Conservation (phyloP, 2,329 filamentous ascomycete species). For the Ophiostoma sp. region DNA sequence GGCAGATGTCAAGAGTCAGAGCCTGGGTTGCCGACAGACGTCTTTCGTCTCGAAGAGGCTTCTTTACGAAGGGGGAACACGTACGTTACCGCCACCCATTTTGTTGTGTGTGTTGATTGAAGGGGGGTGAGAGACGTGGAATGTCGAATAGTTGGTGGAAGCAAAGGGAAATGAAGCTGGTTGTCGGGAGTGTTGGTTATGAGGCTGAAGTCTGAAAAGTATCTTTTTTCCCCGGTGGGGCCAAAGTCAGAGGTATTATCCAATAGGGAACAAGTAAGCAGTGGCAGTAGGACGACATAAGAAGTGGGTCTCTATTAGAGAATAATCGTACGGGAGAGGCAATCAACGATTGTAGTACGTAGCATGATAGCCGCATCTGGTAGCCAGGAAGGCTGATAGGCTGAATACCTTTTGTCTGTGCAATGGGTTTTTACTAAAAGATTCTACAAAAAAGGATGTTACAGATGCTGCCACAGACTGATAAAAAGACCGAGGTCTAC, state of each 20-base stretch:
- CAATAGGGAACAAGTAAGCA: not conserved
- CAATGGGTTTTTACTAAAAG: too few relatives aligned
- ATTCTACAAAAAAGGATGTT: not conserved
- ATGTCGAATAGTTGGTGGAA: not conserved
- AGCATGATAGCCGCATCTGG: not conserved
- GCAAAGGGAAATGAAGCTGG: not conserved
- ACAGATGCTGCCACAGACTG: not conserved
- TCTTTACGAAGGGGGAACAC: slow-evolving; percentile 19
- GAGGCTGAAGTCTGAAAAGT: not conserved
- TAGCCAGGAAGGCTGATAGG: not conserved
- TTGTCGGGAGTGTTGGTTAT: not conserved
- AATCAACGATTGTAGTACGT: not conserved
- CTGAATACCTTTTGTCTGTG: too few relatives aligned
- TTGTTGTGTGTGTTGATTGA: slow-evolving; percentile 20
- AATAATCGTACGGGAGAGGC: not conserved
- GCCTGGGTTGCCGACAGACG: not conserved
- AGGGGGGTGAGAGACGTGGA: not conserved
- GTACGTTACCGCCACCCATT: slow-evolving; percentile 37
- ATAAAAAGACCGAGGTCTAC: not conserved
- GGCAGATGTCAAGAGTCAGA: not conserved
- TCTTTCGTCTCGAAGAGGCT: not conserved
- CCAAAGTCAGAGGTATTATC: not conserved
- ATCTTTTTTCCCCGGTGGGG: slow-evolving; percentile 6
- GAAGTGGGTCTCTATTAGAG: not conserved
- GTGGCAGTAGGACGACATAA: not conserved